A percentile compares a stretch with the other conserved stretches of the same genome.
Evolutionary conservation across 129 eudicot species (phyloP).

Genomic region (Mikania micrantha): DNA sequence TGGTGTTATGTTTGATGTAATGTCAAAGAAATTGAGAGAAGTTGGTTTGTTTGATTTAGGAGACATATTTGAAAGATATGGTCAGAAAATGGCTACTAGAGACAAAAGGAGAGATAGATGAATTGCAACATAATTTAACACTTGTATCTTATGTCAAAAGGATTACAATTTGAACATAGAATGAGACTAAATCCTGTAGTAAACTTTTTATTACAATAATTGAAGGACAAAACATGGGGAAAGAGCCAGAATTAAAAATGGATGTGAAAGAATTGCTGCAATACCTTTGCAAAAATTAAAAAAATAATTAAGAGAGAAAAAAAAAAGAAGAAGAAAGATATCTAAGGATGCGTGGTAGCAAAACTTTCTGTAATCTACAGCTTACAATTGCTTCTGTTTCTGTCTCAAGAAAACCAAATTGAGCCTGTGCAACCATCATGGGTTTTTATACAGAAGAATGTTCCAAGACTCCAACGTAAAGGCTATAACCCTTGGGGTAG

Average conservation of each 20-base stretch:
- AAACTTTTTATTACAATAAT: conserved; percentile 33
- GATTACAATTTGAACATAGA: not conserved
- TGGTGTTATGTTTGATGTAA: conserved; percentile 68
- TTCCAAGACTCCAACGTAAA: conserved; percentile 16
- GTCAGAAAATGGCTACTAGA: conserved; percentile 85
- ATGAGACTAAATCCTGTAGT: not conserved
- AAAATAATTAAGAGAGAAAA: not conserved
- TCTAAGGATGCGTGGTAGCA: conserved; percentile 27
- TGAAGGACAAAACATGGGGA: conserved; percentile 7
- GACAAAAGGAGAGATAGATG: conserved; percentile 56
- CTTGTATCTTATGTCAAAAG: not conserved
- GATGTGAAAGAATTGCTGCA: conserved; percentile 45
- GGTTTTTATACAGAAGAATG: conserved; percentile 25
- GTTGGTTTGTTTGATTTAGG: conserved; percentile 88
- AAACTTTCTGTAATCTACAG: conserved; percentile 43
- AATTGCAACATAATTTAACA: conserved; percentile 16
- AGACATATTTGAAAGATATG: conserved; percentile 69
- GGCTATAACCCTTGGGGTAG: not conserved
- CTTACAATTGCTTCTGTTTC: conserved; percentile 32
- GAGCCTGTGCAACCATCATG: conserved; percentile 16
- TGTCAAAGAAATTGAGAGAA: conserved; percentile 72
- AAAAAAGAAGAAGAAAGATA: conserved; percentile 1
- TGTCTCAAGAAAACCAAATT: conserved; percentile 9
- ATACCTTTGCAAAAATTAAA: conserved; percentile 6
- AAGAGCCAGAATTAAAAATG: conserved; percentile 4